Evolutionary conservation across 116 monocot species (phyloP), one percentile per base, ranked within the genome.

Genomic region (Iris pallida): DNA sequence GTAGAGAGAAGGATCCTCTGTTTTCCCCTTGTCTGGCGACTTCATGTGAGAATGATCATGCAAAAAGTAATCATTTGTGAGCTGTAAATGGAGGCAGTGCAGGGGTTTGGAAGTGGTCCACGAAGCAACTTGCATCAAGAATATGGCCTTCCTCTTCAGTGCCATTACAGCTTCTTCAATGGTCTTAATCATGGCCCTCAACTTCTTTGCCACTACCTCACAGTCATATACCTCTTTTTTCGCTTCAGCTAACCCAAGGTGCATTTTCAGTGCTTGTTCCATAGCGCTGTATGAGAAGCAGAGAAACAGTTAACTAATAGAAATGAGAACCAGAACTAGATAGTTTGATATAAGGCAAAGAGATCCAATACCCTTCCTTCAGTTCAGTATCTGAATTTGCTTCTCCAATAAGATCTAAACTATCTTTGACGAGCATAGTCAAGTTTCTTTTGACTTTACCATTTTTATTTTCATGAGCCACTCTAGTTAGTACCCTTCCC

Each of bases 401-500:
- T 73, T 87, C 87, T 80, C 85, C 78, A 45, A 91, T 78, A 43
- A 30, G 54, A 77, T 20, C 42, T 53, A 45, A 72, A 65, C 63
- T 87, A 53, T 81, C 75, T 75, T 79, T 87, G 47, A 91, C 80
- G 45, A 77, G 69, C 45, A 71, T 80, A 59, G 70, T 74, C 64
- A 87, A 68, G 20, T 66, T 69, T n/a, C 67, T 15, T 57, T 75
- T 74, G 16, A 86, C 63, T 69, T 59, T 47, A 63, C 10, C 45
- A 18, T 84, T 68, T 17, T 70, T 72, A 54, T 75, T 77, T 7
- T 81, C 84, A 42, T 42, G 68, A 42, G 84, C 86, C 46, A 91
- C 79, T 20, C 79, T 87, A 13, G 87, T 77, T 73, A 87, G 87
- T 43, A 83, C 68, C 57, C 83, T 91, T 48, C 84, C 87, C 84